Percentiles rank a stretch among this genome's conserved stretches.
Evolutionary conservation across 106 monocot genomes (phyloP).

Genomic region (Platanthera guangdongensis): DNA sequence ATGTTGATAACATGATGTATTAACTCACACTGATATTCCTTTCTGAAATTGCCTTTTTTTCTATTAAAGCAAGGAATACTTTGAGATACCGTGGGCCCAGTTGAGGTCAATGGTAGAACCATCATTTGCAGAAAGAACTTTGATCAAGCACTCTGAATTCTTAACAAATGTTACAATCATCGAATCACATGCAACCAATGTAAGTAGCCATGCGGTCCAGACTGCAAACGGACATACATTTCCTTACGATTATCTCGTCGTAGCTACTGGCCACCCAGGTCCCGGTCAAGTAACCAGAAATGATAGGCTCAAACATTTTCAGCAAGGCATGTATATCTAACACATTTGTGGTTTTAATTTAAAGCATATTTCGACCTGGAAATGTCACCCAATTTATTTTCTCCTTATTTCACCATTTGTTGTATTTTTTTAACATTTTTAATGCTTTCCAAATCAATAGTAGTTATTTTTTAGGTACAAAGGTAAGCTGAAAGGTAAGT

Average conservation of each 20-base stretch:
- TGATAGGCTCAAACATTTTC: slow-evolving; percentile 33
- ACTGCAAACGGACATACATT: slow-evolving; percentile 20
- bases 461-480: no score
- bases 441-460: no score
- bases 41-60: background rate
- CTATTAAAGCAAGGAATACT: slow-evolving; percentile 49
- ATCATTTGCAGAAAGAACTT: slow-evolving; percentile 29
- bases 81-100: slow-evolving; percentile 69
- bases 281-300: background rate
- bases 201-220: slow-evolving; percentile 18
- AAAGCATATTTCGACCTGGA: no score
- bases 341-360: background rate
- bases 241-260: slow-evolving; percentile 34
- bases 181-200: slow-evolving; percentile 19
- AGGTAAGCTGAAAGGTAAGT: no score
- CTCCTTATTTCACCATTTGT: no score
- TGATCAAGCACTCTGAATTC: slow-evolving; percentile 36
- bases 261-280: slow-evolving; percentile 26
- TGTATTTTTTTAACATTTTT: no score
- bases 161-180: slow-evolving; percentile 20
- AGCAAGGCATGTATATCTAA: slow-evolving; percentile 17
- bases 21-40: no score
- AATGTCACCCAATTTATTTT: no score
- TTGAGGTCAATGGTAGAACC: slow-evolving; percentile 41
- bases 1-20: no score